Evolutionary conservation across 108 stramenopile species (phyloP).

Genomic region (Discostella pseudostelligera): DNA sequence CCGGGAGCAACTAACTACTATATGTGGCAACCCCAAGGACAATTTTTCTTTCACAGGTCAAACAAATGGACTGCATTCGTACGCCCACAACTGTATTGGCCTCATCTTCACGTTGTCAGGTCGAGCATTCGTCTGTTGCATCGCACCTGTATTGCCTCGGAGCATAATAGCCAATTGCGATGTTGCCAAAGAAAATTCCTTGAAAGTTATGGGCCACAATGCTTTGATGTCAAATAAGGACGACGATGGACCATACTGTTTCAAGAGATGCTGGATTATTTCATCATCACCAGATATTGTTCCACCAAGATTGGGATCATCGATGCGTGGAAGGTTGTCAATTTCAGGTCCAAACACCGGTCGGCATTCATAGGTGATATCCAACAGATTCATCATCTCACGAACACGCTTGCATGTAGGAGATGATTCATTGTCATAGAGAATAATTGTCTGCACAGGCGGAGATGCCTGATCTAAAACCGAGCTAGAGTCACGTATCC

Average conservation of each 20-base stretch:
- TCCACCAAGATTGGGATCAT: slow-evolving; percentile 73
- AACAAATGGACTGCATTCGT: slow-evolving; percentile 86
- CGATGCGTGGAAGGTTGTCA: slow-evolving; percentile 67
- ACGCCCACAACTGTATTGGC: slow-evolving; percentile 81
- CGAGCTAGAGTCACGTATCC: slow-evolving; percentile 67
- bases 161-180: slow-evolving; percentile 52
- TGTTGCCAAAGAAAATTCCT: slow-evolving; percentile 57
- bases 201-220: slow-evolving; percentile 65
- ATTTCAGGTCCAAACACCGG: slow-evolving; percentile 68
- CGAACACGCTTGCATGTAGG: slow-evolving; percentile 87
- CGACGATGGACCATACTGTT: slow-evolving; percentile 73
- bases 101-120: slow-evolving; percentile 76
- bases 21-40: slow-evolving; percentile 77
- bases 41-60: slow-evolving; percentile 75
- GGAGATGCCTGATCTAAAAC: slow-evolving; percentile 49
- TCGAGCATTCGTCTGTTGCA: slow-evolving; percentile 54
- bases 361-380: slow-evolving; percentile 74
- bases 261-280: slow-evolving; percentile 80
- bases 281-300: slow-evolving; percentile 78
- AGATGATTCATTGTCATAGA: slow-evolving; percentile 89
- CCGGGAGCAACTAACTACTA: slow-evolving; percentile 70
- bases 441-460: slow-evolving; percentile 66
- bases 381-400: slow-evolving; percentile 82
- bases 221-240: slow-evolving; percentile 60
- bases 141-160: slow-evolving; percentile 53